Evolutionary conservation across 805 yeast genomes (phyloP), one percentile per base, ranked within the genome.

Genomic region (Ogataea pilisensis): DNA sequence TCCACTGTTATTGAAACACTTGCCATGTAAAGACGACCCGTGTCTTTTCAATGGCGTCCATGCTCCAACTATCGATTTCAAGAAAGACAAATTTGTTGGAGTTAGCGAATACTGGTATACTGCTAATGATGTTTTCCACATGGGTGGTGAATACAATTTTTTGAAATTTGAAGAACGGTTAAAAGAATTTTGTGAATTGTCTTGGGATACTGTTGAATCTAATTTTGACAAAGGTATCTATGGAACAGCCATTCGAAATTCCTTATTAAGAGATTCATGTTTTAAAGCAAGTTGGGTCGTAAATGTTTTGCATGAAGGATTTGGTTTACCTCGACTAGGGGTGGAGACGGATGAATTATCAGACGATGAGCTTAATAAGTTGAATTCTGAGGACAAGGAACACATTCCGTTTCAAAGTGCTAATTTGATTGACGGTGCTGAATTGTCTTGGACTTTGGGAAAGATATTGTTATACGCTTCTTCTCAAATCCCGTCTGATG

Each of bases 41-140:
- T 93, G 99, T 62, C 65, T 91, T 25, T 93, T 93, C 60, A 89
- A 90, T 62, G 99, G 98, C 25, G 88, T 88, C 13, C 97, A 91
- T 65, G 96, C 89, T 0, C 99, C 99, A 4, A 76, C 73, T 24
- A 78, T 93, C 45, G 88, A 90, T 64, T 88, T 87, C 56, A 72
- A 73, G 12, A 72, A 72, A 36, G 95, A 88, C 54, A 84, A 79
- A 54, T 90, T 93, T 63, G 84, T 93, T 22, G 99, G 99, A 0
- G 82, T 91, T 18, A 86, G 96, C 7, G 99, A 93, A 63, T 93
- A 88, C 65, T 93, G 98, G 97, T 91, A 93, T 59, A 88, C 97
- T 1, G 90, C 96, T 3, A 85, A 89, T 54, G 98, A 91, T 57
- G 77, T 91, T 4, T 90, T 90, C 60, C 78, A 82, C 30, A 73